phyloP scores from a whole-genome alignment of 352 stramenopile species.

The Pythium vanterpoolii region DNA sequence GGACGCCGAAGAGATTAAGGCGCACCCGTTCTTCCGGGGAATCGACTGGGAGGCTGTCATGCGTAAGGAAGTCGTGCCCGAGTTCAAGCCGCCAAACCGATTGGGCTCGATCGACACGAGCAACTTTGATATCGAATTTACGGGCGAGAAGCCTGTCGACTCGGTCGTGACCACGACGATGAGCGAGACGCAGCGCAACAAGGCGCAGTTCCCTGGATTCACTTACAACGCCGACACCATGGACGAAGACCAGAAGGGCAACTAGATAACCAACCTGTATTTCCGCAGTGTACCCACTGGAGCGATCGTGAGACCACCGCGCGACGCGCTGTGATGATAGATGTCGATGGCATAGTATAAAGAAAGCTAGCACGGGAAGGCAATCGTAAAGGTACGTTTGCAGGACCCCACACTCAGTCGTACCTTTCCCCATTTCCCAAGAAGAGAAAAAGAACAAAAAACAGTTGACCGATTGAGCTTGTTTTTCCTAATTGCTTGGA shows the following conservation, averaged over 20 bases:
- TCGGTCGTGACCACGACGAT: slow-evolving; percentile 90
- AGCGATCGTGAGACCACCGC: slow-evolving; percentile 1
- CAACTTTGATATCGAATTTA: slow-evolving; percentile 95
- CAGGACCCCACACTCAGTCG: no score
- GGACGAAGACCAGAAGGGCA: slow-evolving; percentile 81
- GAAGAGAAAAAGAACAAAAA: background rate
- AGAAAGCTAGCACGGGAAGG: no score
- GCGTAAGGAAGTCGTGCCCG: slow-evolving; percentile 83
- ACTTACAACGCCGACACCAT: slow-evolving; percentile 89
- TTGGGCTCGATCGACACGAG: slow-evolving; percentile 90
- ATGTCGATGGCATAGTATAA: slow-evolving; percentile 26
- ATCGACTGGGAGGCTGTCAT: slow-evolving; percentile 91
- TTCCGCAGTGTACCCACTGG: slow-evolving; percentile 14
- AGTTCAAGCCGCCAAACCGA: slow-evolving; percentile 90
- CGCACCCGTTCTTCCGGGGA: slow-evolving; percentile 90
- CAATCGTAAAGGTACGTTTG: no score
- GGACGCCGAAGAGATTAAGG: slow-evolving; percentile 92
- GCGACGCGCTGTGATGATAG: slow-evolving; percentile 10
- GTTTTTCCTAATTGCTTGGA: slow-evolving; percentile 1
- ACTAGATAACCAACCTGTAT: slow-evolving; percentile 37
- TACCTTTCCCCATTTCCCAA: background rate
- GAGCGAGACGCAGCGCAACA: slow-evolving; percentile 89
- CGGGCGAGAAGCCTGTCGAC: slow-evolving; percentile 87
- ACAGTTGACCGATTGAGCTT: background rate
- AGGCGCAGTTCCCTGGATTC: slow-evolving; percentile 88